Percentiles rank a stretch among this genome's conserved stretches.
These are phyloP conservation scores for Zasmidium cellare DNA, from an alignment of 2,329 filamentous ascomycete species.

Conservation along the genomic window DNA sequence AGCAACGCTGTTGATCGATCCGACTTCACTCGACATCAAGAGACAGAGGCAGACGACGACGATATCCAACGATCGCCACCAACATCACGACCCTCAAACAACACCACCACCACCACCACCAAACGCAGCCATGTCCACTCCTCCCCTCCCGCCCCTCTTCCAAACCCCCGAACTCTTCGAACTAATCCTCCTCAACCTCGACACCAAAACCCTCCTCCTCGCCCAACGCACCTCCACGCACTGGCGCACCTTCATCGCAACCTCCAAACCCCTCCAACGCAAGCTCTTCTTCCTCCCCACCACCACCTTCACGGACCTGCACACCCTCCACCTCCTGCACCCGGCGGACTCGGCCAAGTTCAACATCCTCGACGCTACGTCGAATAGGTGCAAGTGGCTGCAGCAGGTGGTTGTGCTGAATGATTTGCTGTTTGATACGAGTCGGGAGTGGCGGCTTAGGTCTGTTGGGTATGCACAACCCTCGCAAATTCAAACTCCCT, in stretches of 20 bases:
- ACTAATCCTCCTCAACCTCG: slow-evolving; percentile 18
- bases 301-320: slow-evolving; percentile 17
- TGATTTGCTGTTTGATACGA: slow-evolving; percentile 21
- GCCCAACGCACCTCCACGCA: slow-evolving; percentile 18
- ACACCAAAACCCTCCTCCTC: slow-evolving; percentile 20
- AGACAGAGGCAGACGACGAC: too few species aligned
- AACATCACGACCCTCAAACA: too few species aligned
- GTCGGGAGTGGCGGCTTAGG: slow-evolving; percentile 16
- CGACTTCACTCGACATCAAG: too few species aligned
- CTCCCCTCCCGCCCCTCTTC: slow-evolving; percentile 7
- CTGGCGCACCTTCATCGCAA: slow-evolving; percentile 17
- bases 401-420: slow-evolving; percentile 20
- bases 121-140: background rate
- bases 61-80: too few species aligned
- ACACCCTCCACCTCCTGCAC: slow-evolving; percentile 14
- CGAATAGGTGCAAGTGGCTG: slow-evolving; percentile 17
- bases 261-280: slow-evolving; percentile 18
- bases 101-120: background rate
- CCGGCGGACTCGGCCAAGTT: slow-evolving; percentile 10
- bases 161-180: slow-evolving; percentile 19
- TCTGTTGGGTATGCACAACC: slow-evolving; percentile 13
- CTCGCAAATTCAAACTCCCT: background rate
- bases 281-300: slow-evolving; percentile 23
- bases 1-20: too few species aligned
- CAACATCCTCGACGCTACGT: slow-evolving; percentile 20